Evolutionary conservation across 805 yeast species (phyloP), one percentile per base, ranked within the genome.

Genomic region (Myxozyma monticola): DNA sequence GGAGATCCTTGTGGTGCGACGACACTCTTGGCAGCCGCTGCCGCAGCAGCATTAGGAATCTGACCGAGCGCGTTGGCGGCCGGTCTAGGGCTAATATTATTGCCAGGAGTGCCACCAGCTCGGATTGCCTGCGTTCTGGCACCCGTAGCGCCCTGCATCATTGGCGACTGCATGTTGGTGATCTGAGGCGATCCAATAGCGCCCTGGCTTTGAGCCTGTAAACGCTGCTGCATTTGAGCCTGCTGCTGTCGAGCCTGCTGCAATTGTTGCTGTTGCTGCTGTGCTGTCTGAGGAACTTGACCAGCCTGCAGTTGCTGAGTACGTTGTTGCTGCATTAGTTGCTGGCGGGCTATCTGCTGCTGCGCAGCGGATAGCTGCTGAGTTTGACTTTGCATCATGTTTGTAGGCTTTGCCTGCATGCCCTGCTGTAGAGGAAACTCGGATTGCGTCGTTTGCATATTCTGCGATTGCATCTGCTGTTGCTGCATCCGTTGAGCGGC

Each of bases 171-270:
- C 30, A 34, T 28, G 17, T 43, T 45, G 28, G 49, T 42, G 36
- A 29, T 26, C 26, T 43, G 53, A n/a, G 57, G 56, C 17, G 57
- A 54, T 14, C 49, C 50, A n/a, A 43, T 48, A 20, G 22, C 36
- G 25, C 37, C 52, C 4, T 44, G 42, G 10, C 48, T 49, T 31
- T 50, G 60, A 37, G 40, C 42, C 25, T 43, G 60, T 1, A 43
- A 20, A 14, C 54, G 40, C 37, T 57, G 64, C 30, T 56, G 60
- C 33, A 37, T 37, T 37, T 21, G 54, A 25, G 47, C 45, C 36
- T 37, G 55, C 30, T 36, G 40, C 29, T 42, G 58, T 10, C 22
- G 14, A 15, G 30, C 34, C 25, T 28, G 45, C 24, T 42, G 44
- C 26, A 37, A 44, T 38, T 57, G 60, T 22, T 25, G 47, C n/a